phyloP scores from a whole-genome alignment of 441 rosid species.

The Erodium trifolium region DNA sequence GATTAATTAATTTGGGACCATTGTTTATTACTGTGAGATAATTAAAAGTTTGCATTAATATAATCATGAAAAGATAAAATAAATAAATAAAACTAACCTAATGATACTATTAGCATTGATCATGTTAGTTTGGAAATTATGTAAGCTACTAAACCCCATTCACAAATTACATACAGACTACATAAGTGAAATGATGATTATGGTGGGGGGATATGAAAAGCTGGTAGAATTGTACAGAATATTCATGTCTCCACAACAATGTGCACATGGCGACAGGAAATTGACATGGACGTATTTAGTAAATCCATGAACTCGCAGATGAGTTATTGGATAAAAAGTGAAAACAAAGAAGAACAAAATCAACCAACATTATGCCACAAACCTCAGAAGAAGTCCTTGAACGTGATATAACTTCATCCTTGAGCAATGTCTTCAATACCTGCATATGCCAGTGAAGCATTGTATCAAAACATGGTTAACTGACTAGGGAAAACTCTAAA shows the following conservation, averaged over 20 bases:
- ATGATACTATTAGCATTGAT: not conserved
- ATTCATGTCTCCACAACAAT: not conserved
- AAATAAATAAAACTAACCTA: too few species aligned
- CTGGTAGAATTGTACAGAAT: not conserved
- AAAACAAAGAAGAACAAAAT: not conserved
- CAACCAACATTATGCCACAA: slow-evolving; percentile 19
- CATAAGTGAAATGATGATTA: not conserved
- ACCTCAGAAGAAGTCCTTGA: slow-evolving; percentile 73
- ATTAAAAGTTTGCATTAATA: not conserved
- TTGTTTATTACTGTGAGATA: not conserved
- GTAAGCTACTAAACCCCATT: too few species aligned
- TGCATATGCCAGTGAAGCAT: slow-evolving; percentile 19
- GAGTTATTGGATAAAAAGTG: not conserved
- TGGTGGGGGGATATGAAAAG: not conserved
- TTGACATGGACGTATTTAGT: not conserved
- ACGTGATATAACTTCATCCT: slow-evolving; percentile 54
- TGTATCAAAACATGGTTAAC: not conserved
- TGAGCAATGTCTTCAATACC: slow-evolving; percentile 77
- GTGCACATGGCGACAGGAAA: not conserved
- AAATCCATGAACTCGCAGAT: not conserved
- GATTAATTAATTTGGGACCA: not conserved
- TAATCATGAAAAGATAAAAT: not conserved
- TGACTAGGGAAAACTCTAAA: not conserved
- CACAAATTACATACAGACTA: not conserved
- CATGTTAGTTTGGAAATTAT: too few species aligned